Conservation (phyloP, 2,329 filamentous ascomycete species). For the Coniochaeta prunicola region DNA sequence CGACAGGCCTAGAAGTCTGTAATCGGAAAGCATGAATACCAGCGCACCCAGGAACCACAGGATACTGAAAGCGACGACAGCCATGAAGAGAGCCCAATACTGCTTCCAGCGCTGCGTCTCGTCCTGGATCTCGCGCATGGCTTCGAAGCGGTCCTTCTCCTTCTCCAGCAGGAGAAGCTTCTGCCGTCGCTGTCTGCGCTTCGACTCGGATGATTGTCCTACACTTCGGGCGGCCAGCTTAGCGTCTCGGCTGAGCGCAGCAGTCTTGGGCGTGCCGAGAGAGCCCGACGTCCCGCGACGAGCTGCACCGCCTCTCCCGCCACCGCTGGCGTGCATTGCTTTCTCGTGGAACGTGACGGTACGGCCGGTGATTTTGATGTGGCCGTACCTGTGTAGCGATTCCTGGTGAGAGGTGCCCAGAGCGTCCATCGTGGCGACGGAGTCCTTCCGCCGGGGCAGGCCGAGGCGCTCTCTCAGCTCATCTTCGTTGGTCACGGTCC, state of each 20-base stretch:
- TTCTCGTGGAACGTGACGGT: slow-evolving; percentile 25
- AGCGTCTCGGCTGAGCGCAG: neutral
- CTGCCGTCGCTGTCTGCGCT: slow-evolving; percentile 1
- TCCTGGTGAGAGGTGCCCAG: slow-evolving; percentile 3
- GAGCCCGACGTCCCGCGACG: slow-evolving; percentile 1
- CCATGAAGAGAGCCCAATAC: slow-evolving; percentile 62
- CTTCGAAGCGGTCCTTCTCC: slow-evolving; percentile 64
- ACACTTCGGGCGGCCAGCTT: slow-evolving; percentile 24
- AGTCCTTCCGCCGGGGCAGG: slow-evolving; percentile 17
- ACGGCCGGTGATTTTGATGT: slow-evolving; percentile 23
- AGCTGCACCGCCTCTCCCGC: slow-evolving; percentile 18
- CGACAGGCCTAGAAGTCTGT: slow-evolving; percentile 47
- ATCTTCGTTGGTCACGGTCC: slow-evolving; percentile 43
- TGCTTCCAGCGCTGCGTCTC: slow-evolving; percentile 53
- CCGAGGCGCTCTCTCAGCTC: slow-evolving; percentile 34
- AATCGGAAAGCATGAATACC: slow-evolving; percentile 57
- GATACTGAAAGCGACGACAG: slow-evolving; percentile 57
- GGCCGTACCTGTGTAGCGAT: slow-evolving; percentile 20
- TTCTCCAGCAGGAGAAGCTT: slow-evolving; percentile 34
- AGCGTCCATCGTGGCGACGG: slow-evolving; percentile 6
- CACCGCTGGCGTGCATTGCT: slow-evolving; percentile 8
- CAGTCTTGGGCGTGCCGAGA: neutral
- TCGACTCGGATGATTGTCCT: slow-evolving; percentile 29
- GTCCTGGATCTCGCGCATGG: slow-evolving; percentile 76
- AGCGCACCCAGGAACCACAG: slow-evolving; percentile 77